Evolutionary conservation across 352 stramenopile species (phyloP), one percentile per base, ranked within the genome.

Genomic region (Aphanomyces invadans): DNA sequence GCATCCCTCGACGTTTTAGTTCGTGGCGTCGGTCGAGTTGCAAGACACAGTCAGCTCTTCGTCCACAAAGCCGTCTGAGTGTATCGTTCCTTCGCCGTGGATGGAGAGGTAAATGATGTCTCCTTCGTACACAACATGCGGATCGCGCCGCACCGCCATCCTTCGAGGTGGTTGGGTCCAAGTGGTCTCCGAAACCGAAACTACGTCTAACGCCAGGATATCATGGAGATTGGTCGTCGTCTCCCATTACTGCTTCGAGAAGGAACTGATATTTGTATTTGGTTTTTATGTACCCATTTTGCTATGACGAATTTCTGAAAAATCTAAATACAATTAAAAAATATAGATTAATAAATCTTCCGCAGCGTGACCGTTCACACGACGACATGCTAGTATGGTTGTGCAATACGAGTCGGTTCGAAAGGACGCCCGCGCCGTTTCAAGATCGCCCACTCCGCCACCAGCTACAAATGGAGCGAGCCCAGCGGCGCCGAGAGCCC

Each of bases 41-140:
- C 1, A 25, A 7, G 57, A 15, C 19, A 25, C 55, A n/a, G n/a
- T 32, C 25, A 67, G 46, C 3, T 44, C 38, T 21, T 67, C 45
- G 36, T 67, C 60, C 3, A 67, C 60, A 25, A 67, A 67, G 11
- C 60, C 60, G 25, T 67, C 60, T 2, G 39, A 57, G 21, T 67
- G 46, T 11, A 67, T 44, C 21, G 32, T 21, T 4, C 60, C 60
- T 9, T 39, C 28, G 29, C 26, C 60, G 15, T 67, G 17, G 33
- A 67, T 59, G 3, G 21, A 21, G 12, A 67, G 15, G 60, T 44
- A 59, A 10, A 67, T 48, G 11, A 52, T 67, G 25, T 67, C 60
- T 12, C 60, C 60, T 59, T 67, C 60, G 33, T 67, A 67, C 32
- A 67, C 15, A 2, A 31, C 45, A 23, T 33, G 12, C 9, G 12